Evolutionary conservation across 192 early-diverging fungal species (phyloP), one percentile per base, ranked within the genome.

Genomic region (Mortierella antarctica): DNA sequence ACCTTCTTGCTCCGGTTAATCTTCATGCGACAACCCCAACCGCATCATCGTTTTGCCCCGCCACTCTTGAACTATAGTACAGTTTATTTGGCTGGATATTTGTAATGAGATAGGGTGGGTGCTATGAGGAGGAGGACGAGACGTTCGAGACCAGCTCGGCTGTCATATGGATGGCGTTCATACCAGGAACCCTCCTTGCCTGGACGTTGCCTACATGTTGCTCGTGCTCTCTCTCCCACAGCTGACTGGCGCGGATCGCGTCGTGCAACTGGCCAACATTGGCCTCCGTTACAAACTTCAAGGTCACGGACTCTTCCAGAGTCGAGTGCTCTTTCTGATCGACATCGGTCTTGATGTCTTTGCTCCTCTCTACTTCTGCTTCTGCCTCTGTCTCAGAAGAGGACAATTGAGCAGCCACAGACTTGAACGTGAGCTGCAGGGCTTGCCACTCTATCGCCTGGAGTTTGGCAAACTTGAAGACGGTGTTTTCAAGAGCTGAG

Each of bases 81-180:
- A 31, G 3, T 31, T 31, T 31, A 31, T 4, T 15, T 1, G 50
- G 50, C 50, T 51, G 1, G 11, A n/a, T 15, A 1, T 51, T 51
- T 51, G 50, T 1, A 51, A 51, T n/a, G 13, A 51, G 50, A 12
- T n/a, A n/a, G 1, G 11, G 50, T 3, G 31, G 31, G 31, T 31
- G 31, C 31, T 31, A 45, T 46, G 11, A 46, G 18, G 39, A 62
- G 8, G 61, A 44, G 8, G 59, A 42, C 11, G 44, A 46, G 14
- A 23, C 21, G 18, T 47, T 15, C 9, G 42, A 20, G 20, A 54
- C 41, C 39, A 76, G 45, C 7, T 78, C 69, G 17, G 63, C 76
- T 7, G 63, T 71, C 69, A 71, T 47, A 31, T 61, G 23, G 58
- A 79, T 79, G 2, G 76, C 62, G 55, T 79, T 79, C 46, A 21